phyloP scores from a whole-genome alignment of 2,329 filamentous ascomycete species.

The Apiospora hydei region DNA sequence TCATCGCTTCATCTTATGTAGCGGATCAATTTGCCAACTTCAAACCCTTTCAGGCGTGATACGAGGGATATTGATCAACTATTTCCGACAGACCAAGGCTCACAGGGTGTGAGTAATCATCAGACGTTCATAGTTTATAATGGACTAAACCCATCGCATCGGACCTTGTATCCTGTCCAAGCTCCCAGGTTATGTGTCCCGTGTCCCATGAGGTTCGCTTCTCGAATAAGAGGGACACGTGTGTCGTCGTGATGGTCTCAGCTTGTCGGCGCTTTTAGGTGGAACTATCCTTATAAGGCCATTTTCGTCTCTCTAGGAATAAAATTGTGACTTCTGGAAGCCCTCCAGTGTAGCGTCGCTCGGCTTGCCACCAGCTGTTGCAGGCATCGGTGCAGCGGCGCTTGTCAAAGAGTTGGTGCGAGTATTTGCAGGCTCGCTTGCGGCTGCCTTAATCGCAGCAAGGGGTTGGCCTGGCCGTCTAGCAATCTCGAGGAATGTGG shows the following conservation, averaged over 20 bases:
- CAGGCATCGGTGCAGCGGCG: conserved; percentile 40
- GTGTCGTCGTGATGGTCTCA: too few relatives aligned
- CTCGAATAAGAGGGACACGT: neutral
- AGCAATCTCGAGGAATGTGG: conserved; percentile 85
- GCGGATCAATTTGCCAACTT: neutral
- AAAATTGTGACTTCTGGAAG: conserved; percentile 25
- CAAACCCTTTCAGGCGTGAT: neutral
- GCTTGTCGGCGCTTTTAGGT: neutral
- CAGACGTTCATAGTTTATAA: neutral
- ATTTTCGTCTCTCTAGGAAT: conserved; percentile 15
- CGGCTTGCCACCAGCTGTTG: conserved; percentile 36
- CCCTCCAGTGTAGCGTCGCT: conserved; percentile 9
- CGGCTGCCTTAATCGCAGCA: conserved; percentile 59
- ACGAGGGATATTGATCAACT: neutral
- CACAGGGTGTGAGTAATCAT: neutral
- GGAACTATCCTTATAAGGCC: neutral
- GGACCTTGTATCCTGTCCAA: neutral
- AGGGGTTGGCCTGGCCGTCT: conserved; percentile 59
- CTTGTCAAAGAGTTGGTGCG: conserved; percentile 60
- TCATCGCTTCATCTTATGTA: neutral
- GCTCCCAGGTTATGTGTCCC: neutral
- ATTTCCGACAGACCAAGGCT: neutral
- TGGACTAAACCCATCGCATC: neutral
- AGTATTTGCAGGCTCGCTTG: conserved; percentile 51
- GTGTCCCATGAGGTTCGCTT: neutral